Evolutionary conservation across 83 land plant species (phyloP).

Genomic region (Thuja plicata): DNA sequence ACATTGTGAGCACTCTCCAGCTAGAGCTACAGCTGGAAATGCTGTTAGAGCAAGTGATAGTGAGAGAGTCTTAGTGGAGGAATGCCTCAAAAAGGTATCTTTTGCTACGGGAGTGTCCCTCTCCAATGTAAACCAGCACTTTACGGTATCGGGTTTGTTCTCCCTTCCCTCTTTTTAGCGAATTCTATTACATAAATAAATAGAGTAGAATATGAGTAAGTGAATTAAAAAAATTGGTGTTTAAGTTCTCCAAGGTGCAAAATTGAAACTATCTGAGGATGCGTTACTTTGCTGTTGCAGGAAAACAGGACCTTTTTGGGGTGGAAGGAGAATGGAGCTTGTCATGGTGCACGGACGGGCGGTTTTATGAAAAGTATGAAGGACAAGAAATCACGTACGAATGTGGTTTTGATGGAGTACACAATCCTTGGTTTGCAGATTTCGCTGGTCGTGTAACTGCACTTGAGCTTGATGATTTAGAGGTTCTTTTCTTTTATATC

Average conservation of each 20-base stretch:
- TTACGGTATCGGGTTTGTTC: not conserved
- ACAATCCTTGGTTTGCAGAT: slow-evolving; percentile 31
- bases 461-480: slow-evolving; percentile 27
- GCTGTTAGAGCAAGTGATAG: too few species aligned
- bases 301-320: slow-evolving; percentile 20
- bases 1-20: not conserved
- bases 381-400: slow-evolving; percentile 21
- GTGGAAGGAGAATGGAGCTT: slow-evolving; percentile 28
- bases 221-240: too few species aligned
- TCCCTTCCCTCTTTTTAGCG: not conserved
- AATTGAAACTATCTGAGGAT: not conserved
- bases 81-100: slow-evolving; percentile 10
- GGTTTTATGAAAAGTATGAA: slow-evolving; percentile 23
- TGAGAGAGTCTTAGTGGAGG: not conserved
- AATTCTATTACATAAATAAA: too few species aligned
- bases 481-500: slow-evolving; percentile 15
- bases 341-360: slow-evolving; percentile 31
- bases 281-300: slow-evolving; percentile 17
- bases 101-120: not conserved
- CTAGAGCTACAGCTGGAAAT: not conserved
- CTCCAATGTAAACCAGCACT: not conserved
- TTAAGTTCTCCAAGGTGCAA: not conserved
- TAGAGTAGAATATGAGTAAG: too few species aligned
- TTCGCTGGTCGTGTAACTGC: slow-evolving; percentile 29
- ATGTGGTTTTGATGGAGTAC: slow-evolving; percentile 30